Evolutionary conservation across 768 basidiomycete genomes (phyloP).

Genomic region (Psilocybe subaeruginosa): DNA sequence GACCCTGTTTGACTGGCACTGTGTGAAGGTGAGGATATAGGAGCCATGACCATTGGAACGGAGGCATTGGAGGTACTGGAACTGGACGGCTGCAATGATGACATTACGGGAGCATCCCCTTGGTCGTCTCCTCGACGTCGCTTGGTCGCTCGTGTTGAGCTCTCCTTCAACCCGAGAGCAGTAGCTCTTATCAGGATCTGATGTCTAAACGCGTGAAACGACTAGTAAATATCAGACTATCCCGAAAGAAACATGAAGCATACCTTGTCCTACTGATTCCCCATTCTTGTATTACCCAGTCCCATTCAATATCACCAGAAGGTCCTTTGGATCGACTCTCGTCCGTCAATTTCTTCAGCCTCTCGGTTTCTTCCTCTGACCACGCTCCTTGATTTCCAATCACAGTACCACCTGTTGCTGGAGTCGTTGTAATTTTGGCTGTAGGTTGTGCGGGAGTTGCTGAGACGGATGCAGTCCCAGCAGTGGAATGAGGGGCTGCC

Average conservation of each 20-base stretch:
- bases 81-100: conserved; percentile 34
- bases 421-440: conserved; percentile 30
- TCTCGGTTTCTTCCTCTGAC: conserved; percentile 78
- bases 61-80: conserved; percentile 27
- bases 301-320: conserved; percentile 77
- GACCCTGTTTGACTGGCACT: conserved; percentile 42
- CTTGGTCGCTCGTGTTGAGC: conserved; percentile 62
- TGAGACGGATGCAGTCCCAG: conserved; percentile 21
- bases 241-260: conserved; percentile 15
- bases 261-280: conserved; percentile 76
- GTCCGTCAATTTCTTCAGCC: conserved; percentile 69
- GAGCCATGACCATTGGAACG: conserved; percentile 31
- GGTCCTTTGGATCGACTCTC: conserved; percentile 54
- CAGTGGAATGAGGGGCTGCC: conserved; percentile 17
- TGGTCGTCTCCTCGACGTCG: conserved; percentile 42
- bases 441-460: conserved; percentile 24
- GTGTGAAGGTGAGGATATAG: conserved; percentile 24
- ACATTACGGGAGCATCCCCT: conserved; percentile 26
- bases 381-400: conserved; percentile 66
- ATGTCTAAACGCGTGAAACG: conserved; percentile 47
- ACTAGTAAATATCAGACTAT: conserved; percentile 1
- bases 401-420: conserved; percentile 37
- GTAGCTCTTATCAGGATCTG: conserved; percentile 86
- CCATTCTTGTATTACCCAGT: conserved; percentile 75
- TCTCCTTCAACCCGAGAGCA: conserved; percentile 76